A percentile compares a stretch with the other conserved stretches of the same genome.
phyloP scores from a whole-genome alignment of 768 basidiomycete genomes.

The Pisolithus tinctorius region DNA sequence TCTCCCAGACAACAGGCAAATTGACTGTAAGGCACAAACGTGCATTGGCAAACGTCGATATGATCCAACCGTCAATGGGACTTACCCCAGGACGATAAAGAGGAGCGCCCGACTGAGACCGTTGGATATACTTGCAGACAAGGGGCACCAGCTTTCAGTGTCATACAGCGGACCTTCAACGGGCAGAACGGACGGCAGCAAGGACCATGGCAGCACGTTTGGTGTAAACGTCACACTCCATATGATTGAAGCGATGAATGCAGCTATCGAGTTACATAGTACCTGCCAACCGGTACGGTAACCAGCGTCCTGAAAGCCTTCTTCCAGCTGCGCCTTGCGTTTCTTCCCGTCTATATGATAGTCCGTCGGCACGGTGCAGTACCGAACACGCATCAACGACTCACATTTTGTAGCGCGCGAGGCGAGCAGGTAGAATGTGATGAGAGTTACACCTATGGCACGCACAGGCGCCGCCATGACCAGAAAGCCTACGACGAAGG shows the following conservation, averaged over 20 bases:
- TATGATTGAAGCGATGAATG: slow-evolving; percentile 46
- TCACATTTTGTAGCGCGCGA: slow-evolving; percentile 78
- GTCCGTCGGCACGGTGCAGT: not conserved
- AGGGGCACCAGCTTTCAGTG: slow-evolving; percentile 54
- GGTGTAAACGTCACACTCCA: slow-evolving; percentile 63
- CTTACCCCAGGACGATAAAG: not conserved
- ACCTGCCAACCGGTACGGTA: slow-evolving; percentile 79
- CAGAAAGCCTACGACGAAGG: slow-evolving; percentile 67
- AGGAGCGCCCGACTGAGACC: not conserved
- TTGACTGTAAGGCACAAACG: slow-evolving; percentile 42
- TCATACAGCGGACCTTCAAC: slow-evolving; percentile 25
- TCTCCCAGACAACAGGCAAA: slow-evolving; percentile 88
- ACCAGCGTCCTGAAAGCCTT: slow-evolving; percentile 68
- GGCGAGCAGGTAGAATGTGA: slow-evolving; percentile 75
- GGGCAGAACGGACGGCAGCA: slow-evolving; percentile 11
- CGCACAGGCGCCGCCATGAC: slow-evolving; percentile 63
- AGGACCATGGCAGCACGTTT: slow-evolving; percentile 33
- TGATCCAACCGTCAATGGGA: not conserved
- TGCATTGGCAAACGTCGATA: not conserved
- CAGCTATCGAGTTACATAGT: slow-evolving; percentile 70
- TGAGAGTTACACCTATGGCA: slow-evolving; percentile 58
- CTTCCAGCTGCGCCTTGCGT: slow-evolving; percentile 69
- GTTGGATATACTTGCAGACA: slow-evolving; percentile 29
- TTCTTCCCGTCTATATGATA: slow-evolving; percentile 67
- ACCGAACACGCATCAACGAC: slow-evolving; percentile 13